Conservation (phyloP, 1,139 yeast genomes). For the Debaryomyces fabryi region DNA sequence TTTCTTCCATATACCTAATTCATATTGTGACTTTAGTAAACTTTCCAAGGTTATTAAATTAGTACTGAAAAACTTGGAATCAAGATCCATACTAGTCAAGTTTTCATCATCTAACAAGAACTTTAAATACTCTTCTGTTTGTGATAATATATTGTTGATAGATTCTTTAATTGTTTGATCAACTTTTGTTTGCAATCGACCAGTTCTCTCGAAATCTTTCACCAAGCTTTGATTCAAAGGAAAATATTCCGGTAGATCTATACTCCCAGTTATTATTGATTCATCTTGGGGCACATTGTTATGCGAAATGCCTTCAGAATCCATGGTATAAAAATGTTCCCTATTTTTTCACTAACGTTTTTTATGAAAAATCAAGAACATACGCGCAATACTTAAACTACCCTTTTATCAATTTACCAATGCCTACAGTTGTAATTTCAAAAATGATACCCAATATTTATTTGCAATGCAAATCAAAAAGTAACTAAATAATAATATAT, state of each 20-base stretch:
- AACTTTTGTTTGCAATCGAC: constrained; percentile 9
- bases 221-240: constrained; percentile 12
- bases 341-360: background rate
- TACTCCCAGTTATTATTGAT: background rate
- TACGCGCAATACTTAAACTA: background rate
- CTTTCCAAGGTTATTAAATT: constrained; percentile 9
- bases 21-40: constrained; percentile 10
- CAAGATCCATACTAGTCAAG: constrained; percentile 4
- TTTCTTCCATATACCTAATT: constrained; percentile 9
- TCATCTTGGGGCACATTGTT: background rate
- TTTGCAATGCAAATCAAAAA: constrained; percentile 3
- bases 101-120: constrained; percentile 8
- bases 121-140: constrained; percentile 13
- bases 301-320: background rate
- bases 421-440: background rate
- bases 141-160: constrained; percentile 11
- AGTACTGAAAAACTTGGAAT: constrained; percentile 6
- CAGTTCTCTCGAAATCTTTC: constrained; percentile 13
- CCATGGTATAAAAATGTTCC: background rate
- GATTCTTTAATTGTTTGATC: constrained; percentile 9
- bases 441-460: background rate
- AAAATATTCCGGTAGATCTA: constrained; percentile 11
- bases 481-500: constrained; percentile 1
- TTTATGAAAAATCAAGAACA: background rate
- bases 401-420: no score